A percentile compares a stretch with the other conserved stretches of the same genome.
phyloP scores from a whole-genome alignment of 441 rosid species.

The Biscutella laevigata region DNA sequence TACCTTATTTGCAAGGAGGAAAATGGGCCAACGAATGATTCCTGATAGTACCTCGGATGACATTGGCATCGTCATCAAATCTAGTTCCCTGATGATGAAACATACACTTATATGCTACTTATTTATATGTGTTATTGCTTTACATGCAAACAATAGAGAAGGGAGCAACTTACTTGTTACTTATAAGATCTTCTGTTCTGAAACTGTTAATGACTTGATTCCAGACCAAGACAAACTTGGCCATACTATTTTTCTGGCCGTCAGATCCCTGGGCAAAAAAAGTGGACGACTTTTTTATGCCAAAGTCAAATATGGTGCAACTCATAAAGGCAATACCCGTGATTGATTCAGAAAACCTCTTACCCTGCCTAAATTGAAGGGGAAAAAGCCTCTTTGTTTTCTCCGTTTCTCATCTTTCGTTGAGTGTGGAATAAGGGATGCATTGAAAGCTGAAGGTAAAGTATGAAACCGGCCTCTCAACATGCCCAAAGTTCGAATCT shows the following conservation, averaged over 20 bases:
- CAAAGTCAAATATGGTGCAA: background rate
- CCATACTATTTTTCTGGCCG: conserved; percentile 42
- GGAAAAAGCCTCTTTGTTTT: conserved; percentile 38
- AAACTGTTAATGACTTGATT: conserved; percentile 73
- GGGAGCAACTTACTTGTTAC: conserved; percentile 49
- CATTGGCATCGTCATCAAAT: conserved; percentile 80
- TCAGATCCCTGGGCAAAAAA: conserved; percentile 37
- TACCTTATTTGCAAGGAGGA: conserved; percentile 92
- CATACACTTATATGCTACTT: background rate
- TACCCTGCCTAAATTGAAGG: conserved; percentile 50
- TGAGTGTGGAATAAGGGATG: conserved; percentile 59
- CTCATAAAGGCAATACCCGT: background rate
- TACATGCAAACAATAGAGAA: conserved; percentile 7
- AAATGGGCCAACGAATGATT: conserved; percentile 86
- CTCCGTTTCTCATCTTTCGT: conserved; percentile 38
- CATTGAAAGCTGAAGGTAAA: conserved; percentile 81
- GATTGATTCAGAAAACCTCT: conserved; percentile 12
- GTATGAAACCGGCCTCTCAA: conserved; percentile 88
- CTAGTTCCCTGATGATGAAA: conserved; percentile 61
- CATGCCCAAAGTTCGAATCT: conserved; percentile 99
- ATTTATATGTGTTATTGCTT: background rate
- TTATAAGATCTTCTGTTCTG: conserved; percentile 85
- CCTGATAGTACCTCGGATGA: conserved; percentile 57
- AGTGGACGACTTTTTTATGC: background rate
- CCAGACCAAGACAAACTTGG: conserved; percentile 90